Conservation (phyloP, 495 filamentous ascomycete genomes). For the Pyrenula aspistea region DNA sequence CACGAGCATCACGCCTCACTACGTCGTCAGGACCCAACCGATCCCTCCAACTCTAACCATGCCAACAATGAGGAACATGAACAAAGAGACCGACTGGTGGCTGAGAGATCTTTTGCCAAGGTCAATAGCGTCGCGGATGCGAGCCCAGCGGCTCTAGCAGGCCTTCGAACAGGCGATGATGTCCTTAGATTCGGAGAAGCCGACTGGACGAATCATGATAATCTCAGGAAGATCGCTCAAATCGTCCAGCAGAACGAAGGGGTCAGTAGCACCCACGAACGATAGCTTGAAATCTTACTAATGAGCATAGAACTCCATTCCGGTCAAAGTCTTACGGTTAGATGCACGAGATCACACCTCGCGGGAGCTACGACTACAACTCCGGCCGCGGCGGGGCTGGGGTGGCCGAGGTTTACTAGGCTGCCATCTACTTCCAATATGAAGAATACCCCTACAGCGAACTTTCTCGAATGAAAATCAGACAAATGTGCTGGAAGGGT, state of each 20-base stretch:
- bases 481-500: too few species aligned
- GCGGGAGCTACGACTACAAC: conserved; percentile 51
- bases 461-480: too few species aligned
- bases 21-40: conserved; percentile 15
- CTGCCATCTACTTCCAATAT: conserved; percentile 75
- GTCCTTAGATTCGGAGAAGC: conserved; percentile 76
- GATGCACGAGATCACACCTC: conserved; percentile 22
- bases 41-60: conserved; percentile 12
- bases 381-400: conserved; percentile 71
- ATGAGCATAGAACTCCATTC: conserved; percentile 42
- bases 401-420: conserved; percentile 80
- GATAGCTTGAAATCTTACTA: conserved; percentile 8
- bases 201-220: conserved; percentile 73
- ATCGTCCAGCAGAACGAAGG: conserved; percentile 80
- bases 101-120: conserved; percentile 73
- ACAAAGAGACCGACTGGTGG: conserved; percentile 11
- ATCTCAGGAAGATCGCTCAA: conserved; percentile 71
- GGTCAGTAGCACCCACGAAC: conserved; percentile 40
- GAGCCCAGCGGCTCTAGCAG: conserved; percentile 77
- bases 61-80: conserved; percentile 18
- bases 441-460: too few species aligned
- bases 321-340: conserved; percentile 53
- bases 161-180: conserved; percentile 70
- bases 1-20: conserved; percentile 54
- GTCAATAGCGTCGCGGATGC: conserved; percentile 69